phyloP scores from a whole-genome alignment of 2,329 filamentous ascomycete genomes.

The Drechslera avenae region DNA sequence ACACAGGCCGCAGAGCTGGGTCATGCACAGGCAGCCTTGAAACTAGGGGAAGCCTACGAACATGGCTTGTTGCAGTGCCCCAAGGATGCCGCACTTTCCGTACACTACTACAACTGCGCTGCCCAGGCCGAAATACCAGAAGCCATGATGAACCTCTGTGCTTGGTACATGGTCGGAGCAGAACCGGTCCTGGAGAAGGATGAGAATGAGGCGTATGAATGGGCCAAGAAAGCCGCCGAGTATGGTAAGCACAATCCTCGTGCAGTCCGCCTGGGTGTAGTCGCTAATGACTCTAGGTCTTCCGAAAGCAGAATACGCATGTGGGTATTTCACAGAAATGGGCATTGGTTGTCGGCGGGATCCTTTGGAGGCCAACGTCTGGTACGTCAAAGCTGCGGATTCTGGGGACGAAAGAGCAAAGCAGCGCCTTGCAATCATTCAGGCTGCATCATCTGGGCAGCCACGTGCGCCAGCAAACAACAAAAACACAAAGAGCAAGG shows the following conservation, averaged over 20 bases:
- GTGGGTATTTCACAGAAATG: conserved; percentile 98
- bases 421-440: conserved; percentile 83
- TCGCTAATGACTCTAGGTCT: conserved; percentile 56
- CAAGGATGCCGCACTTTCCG: conserved; percentile 86
- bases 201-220: conserved; percentile 94
- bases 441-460: conserved; percentile 72
- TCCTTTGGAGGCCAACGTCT: conserved; percentile 94
- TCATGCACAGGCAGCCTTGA: conserved; percentile 81
- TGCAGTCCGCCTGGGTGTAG: neutral
- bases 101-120: conserved; percentile 96
- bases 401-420: conserved; percentile 88
- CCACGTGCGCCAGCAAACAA: conserved; percentile 19
- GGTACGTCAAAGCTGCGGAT: conserved; percentile 96
- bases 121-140: conserved; percentile 81
- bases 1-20: conserved; percentile 93
- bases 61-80: conserved; percentile 87
- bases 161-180: conserved; percentile 97
- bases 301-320: conserved; percentile 81
- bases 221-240: conserved; percentile 86
- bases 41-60: conserved; percentile 96
- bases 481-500: conserved; percentile 33
- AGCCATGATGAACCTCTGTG: conserved; percentile 98
- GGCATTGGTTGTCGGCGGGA: conserved; percentile 94
- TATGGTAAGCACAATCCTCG: conserved; percentile 65
- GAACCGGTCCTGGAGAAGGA: conserved; percentile 92